Evolutionary conservation across 2,329 filamentous ascomycete species (phyloP).

Genomic region (Aureobasidium musti): DNA sequence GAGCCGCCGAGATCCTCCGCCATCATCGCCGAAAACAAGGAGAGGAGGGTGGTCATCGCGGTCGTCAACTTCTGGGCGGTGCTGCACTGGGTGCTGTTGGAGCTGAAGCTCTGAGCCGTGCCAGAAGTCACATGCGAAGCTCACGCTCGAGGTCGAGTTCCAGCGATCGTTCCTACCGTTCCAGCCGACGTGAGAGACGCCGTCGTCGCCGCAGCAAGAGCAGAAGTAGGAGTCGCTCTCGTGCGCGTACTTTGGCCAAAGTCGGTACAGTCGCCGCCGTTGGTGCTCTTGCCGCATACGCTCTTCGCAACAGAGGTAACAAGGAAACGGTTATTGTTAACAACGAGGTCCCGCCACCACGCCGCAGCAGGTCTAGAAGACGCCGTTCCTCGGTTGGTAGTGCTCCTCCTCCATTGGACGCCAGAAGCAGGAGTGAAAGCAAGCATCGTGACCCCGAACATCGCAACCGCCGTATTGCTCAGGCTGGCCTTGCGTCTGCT

Average conservation of each 20-base stretch:
- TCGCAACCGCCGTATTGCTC: constrained; percentile 60
- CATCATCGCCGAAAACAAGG: constrained; percentile 60
- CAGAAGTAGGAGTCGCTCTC: constrained; percentile 39
- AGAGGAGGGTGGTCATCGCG: constrained; percentile 54
- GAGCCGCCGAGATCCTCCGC: constrained; percentile 61
- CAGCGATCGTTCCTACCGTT: constrained; percentile 44
- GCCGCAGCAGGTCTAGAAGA: constrained; percentile 50
- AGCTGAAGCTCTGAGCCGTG: constrained; percentile 58
- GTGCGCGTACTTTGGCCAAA: constrained; percentile 57
- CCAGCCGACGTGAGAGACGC: constrained; percentile 40
- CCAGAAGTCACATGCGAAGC: constrained; percentile 46
- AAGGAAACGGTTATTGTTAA: constrained; percentile 50
- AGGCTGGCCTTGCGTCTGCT: constrained; percentile 63
- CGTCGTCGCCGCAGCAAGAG: constrained; percentile 36
- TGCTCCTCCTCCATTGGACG: constrained; percentile 32
- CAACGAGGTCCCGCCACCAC: constrained; percentile 48
- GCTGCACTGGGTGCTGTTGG: constrained; percentile 63
- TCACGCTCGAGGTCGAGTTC: constrained; percentile 35
- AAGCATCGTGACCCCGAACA: constrained; percentile 51
- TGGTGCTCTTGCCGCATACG: constrained; percentile 59
- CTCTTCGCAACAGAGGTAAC: constrained; percentile 52
- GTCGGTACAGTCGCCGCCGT: constrained; percentile 63
- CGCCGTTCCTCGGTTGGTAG: constrained; percentile 46
- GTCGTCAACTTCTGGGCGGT: constrained; percentile 59
- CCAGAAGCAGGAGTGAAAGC: constrained; percentile 44